Evolutionary conservation across 1,284 basidiomycete genomes (phyloP), one percentile per base, ranked within the genome.

Genomic region (Cryptococcus amylolentus): DNA sequence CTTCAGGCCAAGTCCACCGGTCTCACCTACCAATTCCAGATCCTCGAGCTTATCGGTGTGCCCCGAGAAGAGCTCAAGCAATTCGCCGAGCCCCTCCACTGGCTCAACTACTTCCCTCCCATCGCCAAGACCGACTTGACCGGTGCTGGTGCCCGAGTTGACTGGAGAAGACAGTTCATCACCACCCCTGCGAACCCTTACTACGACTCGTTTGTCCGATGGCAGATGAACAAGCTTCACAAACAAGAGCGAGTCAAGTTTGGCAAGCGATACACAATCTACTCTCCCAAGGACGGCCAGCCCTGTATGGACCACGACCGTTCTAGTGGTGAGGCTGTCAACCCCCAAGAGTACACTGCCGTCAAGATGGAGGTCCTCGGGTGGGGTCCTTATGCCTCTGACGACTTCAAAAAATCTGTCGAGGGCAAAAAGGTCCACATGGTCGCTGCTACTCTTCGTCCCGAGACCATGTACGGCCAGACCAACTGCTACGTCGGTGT

Each of bases 281-380:
- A 96, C 82, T 95, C 91, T 67, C 92, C 92, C n/a, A 98, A 98
- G 78, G 96, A 99, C 70, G 93, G 92, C 9, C 96, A 98, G 75
- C 95, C 96, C 1, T 98, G 96, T 76, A 98, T 99, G 96, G 96
- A 99, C 79, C 96, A 99, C 80, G 96, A 99, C 77, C 89, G 96
- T 62, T 84, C 86, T 55, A 91, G 92, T 63, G 96, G 96, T 49
- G 96, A 99, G 78, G 94, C 89, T 52, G 81, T 96, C 56, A 91
- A 91, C 16, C 95, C 96, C 7, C 93, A 96, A 72, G 95, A 98
- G 76, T 98, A 98, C 80, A 93, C 95, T 14, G 89, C 83, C 18
- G 80, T 98, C 75, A 98, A 97, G 82, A 93, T 98, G 90, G 86
- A 91, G 77, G 91, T 98, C 3, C 79, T 88, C 14, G 82, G 90